A percentile compares a stretch with the other conserved stretches of the same genome.
Evolutionary conservation across 2,329 filamentous ascomycete species (phyloP).

Genomic region (Trichothecium sympodiale): DNA sequence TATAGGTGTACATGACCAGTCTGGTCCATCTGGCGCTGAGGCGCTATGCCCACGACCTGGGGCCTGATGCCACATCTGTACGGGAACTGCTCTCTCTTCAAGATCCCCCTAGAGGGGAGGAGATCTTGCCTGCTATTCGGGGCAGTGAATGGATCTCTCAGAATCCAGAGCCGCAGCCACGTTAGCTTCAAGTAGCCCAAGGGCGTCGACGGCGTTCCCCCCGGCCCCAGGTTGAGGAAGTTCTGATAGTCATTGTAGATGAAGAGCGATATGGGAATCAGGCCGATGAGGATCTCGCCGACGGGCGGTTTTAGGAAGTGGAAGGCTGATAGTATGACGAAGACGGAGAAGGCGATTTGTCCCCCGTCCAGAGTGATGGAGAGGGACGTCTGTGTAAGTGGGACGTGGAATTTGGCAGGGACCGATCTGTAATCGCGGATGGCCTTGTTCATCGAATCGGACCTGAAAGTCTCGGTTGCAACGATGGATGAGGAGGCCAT

Average conservation of each 20-base stretch:
- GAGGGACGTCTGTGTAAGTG: slow-evolving; percentile 33
- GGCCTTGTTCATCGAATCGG: not conserved
- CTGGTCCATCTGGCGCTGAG: slow-evolving; percentile 69
- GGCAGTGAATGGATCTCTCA: slow-evolving; percentile 58
- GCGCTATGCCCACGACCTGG: slow-evolving; percentile 62
- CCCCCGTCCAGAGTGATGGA: slow-evolving; percentile 41
- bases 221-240: slow-evolving; percentile 68
- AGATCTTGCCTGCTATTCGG: slow-evolving; percentile 21
- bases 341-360: slow-evolving; percentile 31
- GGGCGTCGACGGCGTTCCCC: slow-evolving; percentile 67
- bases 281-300: slow-evolving; percentile 36
- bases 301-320: slow-evolving; percentile 37
- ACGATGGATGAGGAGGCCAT: no score
- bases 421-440: not conserved
- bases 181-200: slow-evolving; percentile 64
- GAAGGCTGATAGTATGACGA: slow-evolving; percentile 38
- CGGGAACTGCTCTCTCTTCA: slow-evolving; percentile 41
- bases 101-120: slow-evolving; percentile 46
- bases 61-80: slow-evolving; percentile 54
- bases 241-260: slow-evolving; percentile 63
- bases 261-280: slow-evolving; percentile 36
- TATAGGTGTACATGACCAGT: slow-evolving; percentile 43
- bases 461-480: no score
- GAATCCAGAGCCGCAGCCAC: slow-evolving; percentile 58
- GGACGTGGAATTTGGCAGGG: slow-evolving; percentile 12